Evolutionary conservation across 2,329 filamentous ascomycete species (phyloP).

Genomic region (Calonectria pteridis): DNA sequence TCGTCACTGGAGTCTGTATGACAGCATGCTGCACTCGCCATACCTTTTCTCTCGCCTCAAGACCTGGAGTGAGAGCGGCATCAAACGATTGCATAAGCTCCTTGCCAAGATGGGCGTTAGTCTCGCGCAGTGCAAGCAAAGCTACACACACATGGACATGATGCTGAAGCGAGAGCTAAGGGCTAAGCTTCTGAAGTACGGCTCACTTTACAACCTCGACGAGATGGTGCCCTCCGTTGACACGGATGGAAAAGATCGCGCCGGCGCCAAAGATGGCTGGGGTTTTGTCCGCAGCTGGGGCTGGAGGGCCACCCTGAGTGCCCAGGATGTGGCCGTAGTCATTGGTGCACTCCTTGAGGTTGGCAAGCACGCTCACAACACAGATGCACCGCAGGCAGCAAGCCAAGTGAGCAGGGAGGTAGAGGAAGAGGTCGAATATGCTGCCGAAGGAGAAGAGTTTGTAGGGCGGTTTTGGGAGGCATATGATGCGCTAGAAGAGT

Average conservation of each 20-base stretch:
- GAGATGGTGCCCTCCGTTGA: slow-evolving; percentile 88
- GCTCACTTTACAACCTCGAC: slow-evolving; percentile 92
- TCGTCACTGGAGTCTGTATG: slow-evolving; percentile 96
- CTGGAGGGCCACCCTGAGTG: slow-evolving; percentile 93
- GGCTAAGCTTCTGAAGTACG: slow-evolving; percentile 89
- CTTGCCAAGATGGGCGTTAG: slow-evolving; percentile 98
- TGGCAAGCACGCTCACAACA: slow-evolving; percentile 68
- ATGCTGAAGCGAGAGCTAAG: slow-evolving; percentile 90
- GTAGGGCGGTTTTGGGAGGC: slow-evolving; percentile 77
- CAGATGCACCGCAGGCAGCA: slow-evolving; percentile 46
- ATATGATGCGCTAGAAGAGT: slow-evolving; percentile 79
- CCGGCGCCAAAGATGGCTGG: slow-evolving; percentile 89
- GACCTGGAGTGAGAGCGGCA: slow-evolving; percentile 92
- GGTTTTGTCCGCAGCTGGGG: slow-evolving; percentile 98
- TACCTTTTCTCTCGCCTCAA: slow-evolving; percentile 93
- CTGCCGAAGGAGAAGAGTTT: slow-evolving; percentile 72
- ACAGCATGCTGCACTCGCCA: slow-evolving; percentile 97
- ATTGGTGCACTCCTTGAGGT: slow-evolving; percentile 94
- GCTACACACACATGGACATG: slow-evolving; percentile 99
- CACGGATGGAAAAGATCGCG: slow-evolving; percentile 76
- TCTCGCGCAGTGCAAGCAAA: slow-evolving; percentile 92
- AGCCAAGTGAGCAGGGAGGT: slow-evolving; percentile 56
- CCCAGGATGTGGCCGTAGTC: slow-evolving; percentile 93
- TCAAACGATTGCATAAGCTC: slow-evolving; percentile 91
- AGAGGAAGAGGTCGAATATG: slow-evolving; percentile 62